These are phyloP conservation scores for Sonneratia alba DNA, from an alignment of 345 rosid genomes.

Conservation along the genomic window DNA sequence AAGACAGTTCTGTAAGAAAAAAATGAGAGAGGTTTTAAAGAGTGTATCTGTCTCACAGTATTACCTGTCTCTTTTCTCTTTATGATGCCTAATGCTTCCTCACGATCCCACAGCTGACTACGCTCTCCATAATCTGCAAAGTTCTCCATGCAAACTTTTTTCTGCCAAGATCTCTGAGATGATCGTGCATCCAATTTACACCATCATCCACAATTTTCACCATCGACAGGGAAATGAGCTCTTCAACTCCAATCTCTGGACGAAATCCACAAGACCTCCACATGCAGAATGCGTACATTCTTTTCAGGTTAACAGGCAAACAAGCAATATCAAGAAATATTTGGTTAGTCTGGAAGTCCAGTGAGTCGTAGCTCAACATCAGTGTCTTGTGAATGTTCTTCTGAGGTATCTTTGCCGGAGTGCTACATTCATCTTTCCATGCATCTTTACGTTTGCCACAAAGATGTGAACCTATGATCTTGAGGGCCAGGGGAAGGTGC, in stretches of 20 bases:
- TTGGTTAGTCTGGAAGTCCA: background rate
- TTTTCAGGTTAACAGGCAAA: background rate
- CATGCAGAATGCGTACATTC: background rate
- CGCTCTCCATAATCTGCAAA: background rate
- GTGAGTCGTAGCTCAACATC: background rate
- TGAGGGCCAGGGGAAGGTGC: background rate
- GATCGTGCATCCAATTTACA: background rate
- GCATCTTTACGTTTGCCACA: rapidly evolving
- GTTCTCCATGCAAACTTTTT: slow-evolving; percentile 1
- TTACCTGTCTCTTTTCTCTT: slow-evolving; percentile 1
- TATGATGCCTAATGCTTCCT: slow-evolving; percentile 1
- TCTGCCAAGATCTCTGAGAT: slow-evolving; percentile 10
- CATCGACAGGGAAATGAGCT: background rate
- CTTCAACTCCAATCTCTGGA: slow-evolving; percentile 3
- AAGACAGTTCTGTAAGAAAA: background rate
- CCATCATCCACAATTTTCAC: slow-evolving; percentile 1
- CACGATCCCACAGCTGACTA: slow-evolving; percentile 6
- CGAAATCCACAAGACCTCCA: slow-evolving; percentile 6
- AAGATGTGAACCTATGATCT: background rate
- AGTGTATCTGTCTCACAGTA: background rate
- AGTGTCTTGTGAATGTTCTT: background rate
- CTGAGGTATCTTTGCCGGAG: background rate
- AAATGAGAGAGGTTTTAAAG: background rate
- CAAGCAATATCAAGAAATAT: slow-evolving; percentile 4
- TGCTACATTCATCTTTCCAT: background rate